Base-by-base conservation (phyloP, 176 grass and related monocot genomes). In the Pharus latifolius region DNA sequence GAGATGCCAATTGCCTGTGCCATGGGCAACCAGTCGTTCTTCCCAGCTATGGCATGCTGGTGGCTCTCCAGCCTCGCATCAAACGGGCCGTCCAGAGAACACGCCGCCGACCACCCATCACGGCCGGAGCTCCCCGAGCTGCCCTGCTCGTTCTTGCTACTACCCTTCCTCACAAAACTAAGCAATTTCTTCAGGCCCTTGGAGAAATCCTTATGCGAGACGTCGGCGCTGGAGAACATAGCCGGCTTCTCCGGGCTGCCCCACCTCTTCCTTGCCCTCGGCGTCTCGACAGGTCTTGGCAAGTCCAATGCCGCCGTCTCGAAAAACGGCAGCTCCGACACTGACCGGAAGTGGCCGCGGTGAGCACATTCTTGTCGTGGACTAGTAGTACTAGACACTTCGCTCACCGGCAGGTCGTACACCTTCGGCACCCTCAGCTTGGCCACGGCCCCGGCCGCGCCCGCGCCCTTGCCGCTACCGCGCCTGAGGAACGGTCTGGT, bases 151-250 rank as follows among this genome's bases (percentile, higher is more conserved):
- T 17, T 32, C 34, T 2, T 18, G 14, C 64, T 70, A 42, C 60
- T 64, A 7, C 73, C 59, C 38, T 79, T 88, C 78, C 54, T 73
- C 60, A 84, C 75, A 73, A 77, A 85, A 68, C 63, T 85, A 22
- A 92, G 65, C 66, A 88, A 64, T 70, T 80, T 88, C 60, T 49
- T 80, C 25, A 88, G 73, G 27, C 82, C 78, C 67, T 83, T 79
- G 13, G 70, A 76, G 20, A 77, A 62, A 45, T 88, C 89, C 58
- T 74, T 79, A 31, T 67, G 78, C 54, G 78, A 75, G 54, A 88
- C 73, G 24, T 25, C 34, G 0, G 49, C 24, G 9, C 60, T 23
- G 32, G 78, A 38, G 45, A 66, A 52, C 11, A 80, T 27, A 27
- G 14, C 75, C 15, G 75, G 38, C 42, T 45, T 80, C 70, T 88